Conservation (phyloP, 2,329 filamentous ascomycete genomes). For the Nothomitra cinnamomea region DNA sequence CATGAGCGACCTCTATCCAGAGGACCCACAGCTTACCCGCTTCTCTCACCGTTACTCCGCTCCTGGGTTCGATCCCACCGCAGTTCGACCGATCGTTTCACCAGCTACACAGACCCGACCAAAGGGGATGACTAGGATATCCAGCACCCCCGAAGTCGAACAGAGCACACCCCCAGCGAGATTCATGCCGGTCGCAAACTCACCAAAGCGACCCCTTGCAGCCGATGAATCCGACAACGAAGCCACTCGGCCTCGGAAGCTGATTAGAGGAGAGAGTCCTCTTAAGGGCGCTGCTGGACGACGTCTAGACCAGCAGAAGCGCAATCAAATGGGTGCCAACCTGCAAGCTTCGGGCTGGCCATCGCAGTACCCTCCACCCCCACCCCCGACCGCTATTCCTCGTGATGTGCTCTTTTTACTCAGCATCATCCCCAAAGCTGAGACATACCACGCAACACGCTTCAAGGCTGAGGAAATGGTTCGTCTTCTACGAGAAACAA, state of each 20-base stretch:
- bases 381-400: constrained; percentile 49
- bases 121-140: constrained; percentile 34
- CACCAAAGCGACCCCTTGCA: constrained; percentile 31
- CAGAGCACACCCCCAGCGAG: constrained; percentile 22
- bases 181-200: constrained; percentile 22
- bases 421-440: constrained; percentile 28
- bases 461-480: constrained; percentile 59
- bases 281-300: constrained; percentile 81
- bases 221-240: constrained; percentile 56
- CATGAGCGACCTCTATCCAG: constrained; percentile 86
- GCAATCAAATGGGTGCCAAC: constrained; percentile 19
- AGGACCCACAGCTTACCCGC: constrained; percentile 58
- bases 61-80: constrained; percentile 63
- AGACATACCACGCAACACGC: constrained; percentile 52
- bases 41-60: constrained; percentile 64
- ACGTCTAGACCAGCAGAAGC: constrained; percentile 58
- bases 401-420: constrained; percentile 40
- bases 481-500: constrained; percentile 49
- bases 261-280: constrained; percentile 77
- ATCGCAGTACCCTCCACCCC: constrained; percentile 9
- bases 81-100: constrained; percentile 68
- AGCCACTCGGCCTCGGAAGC: constrained; percentile 61
- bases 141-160: constrained; percentile 15
- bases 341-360: constrained; percentile 8
- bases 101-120: constrained; percentile 60